These are phyloP conservation scores for Blechomonas ayalai DNA, from an alignment of 208 protist species.

Conservation along the genomic window DNA sequence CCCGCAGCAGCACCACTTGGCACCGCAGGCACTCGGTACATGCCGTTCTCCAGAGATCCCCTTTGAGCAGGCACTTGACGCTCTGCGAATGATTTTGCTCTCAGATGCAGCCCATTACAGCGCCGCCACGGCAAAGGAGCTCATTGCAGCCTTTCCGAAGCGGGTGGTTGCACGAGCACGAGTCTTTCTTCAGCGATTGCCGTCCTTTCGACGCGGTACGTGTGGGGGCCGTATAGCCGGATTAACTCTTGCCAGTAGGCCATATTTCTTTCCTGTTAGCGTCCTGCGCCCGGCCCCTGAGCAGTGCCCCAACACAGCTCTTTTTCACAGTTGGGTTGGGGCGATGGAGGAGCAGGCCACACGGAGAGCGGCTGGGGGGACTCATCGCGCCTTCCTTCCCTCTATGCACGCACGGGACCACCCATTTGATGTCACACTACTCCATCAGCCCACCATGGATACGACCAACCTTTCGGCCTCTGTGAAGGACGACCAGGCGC, in stretches of 20 bases:
- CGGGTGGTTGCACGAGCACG: slow-evolving; percentile 16
- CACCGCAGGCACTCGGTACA: neutral
- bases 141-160: slow-evolving; percentile 36
- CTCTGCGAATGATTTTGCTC: slow-evolving; percentile 71
- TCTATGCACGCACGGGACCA: slow-evolving; percentile 2
- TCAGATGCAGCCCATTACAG: slow-evolving; percentile 74
- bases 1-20: neutral
- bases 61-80: slow-evolving; percentile 40
- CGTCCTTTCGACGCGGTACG: slow-evolving; percentile 22
- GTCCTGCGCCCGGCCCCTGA: slow-evolving; percentile 11
- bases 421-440: slow-evolving; percentile 2
- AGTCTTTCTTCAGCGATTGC: slow-evolving; percentile 27
- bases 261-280: slow-evolving; percentile 12
- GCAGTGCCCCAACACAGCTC: slow-evolving; percentile 23
- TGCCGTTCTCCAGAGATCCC: neutral
- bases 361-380: slow-evolving; percentile 6
- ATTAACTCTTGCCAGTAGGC: slow-evolving; percentile 15
- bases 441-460: slow-evolving; percentile 32
- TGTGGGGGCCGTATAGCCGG: slow-evolving; percentile 17
- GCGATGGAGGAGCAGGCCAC: no score
- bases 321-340: slow-evolving; percentile 26
- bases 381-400: neutral
- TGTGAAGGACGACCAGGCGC: slow-evolving; percentile 8
- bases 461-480: slow-evolving; percentile 8
- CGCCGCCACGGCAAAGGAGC: slow-evolving; percentile 22